Percentiles rank a stretch among this genome's conserved stretches.
Conservation (phyloP, 768 basidiomycete genomes). For the Xerocomus spinulosus region DNA sequence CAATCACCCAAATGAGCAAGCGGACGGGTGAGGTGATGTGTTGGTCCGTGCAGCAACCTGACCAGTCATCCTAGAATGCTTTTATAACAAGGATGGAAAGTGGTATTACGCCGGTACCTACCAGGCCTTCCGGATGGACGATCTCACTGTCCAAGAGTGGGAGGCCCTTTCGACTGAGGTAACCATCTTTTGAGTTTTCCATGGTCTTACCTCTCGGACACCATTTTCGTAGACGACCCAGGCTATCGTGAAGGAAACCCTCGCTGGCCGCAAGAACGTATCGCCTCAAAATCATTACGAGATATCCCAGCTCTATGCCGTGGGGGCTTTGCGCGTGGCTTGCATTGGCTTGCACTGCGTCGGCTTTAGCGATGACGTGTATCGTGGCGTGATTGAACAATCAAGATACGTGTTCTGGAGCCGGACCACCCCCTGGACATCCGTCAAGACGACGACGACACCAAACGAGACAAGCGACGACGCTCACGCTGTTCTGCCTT, state of each 20-base stretch:
- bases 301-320: constrained; percentile 64
- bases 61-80: constrained; percentile 52
- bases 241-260: constrained; percentile 66
- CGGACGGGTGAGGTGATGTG: constrained; percentile 49
- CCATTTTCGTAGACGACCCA: constrained; percentile 49
- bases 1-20: constrained; percentile 52
- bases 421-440: constrained; percentile 16
- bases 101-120: constrained; percentile 88
- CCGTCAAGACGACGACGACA: constrained; percentile 5
- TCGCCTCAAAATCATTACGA: constrained; percentile 79
- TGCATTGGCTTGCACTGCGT: constrained; percentile 74
- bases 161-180: constrained; percentile 63
- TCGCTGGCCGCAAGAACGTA: constrained; percentile 65
- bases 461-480: constrained; percentile 16
- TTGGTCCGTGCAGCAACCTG: background rate
- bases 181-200: constrained; percentile 3
- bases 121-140: constrained; percentile 58
- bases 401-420: constrained; percentile 34
- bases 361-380: constrained; percentile 67
- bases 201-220: constrained; percentile 4
- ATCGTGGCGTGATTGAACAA: constrained; percentile 62
- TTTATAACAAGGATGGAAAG: constrained; percentile 73
- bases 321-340: constrained; percentile 67
- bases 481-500: constrained; percentile 1
- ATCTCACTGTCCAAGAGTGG: constrained; percentile 67